These are phyloP conservation scores for Fusarium chuoi DNA, from an alignment of 2,329 filamentous ascomycete species.

Conservation along the genomic window DNA sequence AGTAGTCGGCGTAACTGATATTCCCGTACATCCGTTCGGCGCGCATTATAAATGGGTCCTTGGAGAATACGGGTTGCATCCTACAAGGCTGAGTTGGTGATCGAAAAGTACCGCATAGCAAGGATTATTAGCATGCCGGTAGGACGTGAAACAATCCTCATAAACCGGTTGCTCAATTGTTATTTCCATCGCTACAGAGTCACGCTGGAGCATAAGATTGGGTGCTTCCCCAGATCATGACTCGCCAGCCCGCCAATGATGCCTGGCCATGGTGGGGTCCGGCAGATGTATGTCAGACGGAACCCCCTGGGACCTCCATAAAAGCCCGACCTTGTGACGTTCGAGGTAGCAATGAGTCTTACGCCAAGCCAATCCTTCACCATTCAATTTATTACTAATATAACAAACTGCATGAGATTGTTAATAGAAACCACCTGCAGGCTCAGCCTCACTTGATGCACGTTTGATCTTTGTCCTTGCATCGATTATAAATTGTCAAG, in stretches of 20 bases:
- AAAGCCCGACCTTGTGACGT: background rate
- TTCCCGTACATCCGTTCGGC: background rate
- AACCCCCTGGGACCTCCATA: accelerated
- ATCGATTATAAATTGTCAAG: background rate
- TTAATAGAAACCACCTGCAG: background rate
- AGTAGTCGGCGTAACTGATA: background rate
- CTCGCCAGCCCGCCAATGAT: background rate
- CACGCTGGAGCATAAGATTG: accelerated
- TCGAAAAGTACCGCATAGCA: background rate
- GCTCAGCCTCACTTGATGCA: background rate
- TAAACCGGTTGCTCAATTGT: background rate
- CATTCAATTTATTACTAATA: background rate
- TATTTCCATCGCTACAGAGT: background rate
- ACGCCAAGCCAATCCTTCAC: background rate
- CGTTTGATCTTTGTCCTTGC: accelerated
- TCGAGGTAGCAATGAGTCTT: background rate
- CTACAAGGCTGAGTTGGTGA: background rate
- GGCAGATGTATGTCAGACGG: background rate
- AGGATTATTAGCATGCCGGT: background rate
- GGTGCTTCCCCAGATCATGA: background rate
- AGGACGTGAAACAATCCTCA: background rate
- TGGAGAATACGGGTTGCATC: background rate
- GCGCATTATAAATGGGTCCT: background rate
- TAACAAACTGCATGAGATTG: background rate
- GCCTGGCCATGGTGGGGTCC: background rate